phyloP scores from a whole-genome alignment of 441 rosid species.

The Adansonia gregorii region DNA sequence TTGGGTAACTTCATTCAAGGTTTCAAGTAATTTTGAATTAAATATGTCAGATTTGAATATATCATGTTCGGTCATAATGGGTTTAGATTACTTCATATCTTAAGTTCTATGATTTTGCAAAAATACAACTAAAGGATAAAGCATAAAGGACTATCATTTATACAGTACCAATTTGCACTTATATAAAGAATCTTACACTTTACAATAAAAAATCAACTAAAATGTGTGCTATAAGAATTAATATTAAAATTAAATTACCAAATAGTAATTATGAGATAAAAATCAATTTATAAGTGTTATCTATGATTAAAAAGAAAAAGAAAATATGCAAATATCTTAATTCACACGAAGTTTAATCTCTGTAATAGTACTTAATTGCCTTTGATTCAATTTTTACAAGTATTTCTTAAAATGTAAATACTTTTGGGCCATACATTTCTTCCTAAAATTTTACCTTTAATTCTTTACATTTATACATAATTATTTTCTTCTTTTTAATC shows the following conservation, averaged over 20 bases:
- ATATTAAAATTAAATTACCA: not conserved
- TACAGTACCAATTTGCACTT: not conserved
- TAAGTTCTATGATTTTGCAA: not conserved
- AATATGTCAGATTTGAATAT: not conserved
- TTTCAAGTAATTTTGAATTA: not conserved
- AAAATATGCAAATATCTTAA: conserved; percentile 1
- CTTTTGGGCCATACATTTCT: not conserved
- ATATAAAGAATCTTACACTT: not conserved
- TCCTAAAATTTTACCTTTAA: not conserved
- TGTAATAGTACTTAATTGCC: not conserved
- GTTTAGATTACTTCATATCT: not conserved
- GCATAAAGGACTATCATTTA: conserved; percentile 6
- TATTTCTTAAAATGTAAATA: not conserved
- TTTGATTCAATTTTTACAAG: not conserved
- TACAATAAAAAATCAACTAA: not conserved
- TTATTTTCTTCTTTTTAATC: not conserved
- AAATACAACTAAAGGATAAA: not conserved
- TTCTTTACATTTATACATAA: not conserved
- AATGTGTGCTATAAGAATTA: not conserved
- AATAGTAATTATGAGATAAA: not conserved
- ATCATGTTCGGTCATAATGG: not conserved
- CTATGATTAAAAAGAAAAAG: not conserved
- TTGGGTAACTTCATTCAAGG: not conserved
- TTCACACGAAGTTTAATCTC: conserved; percentile 6
- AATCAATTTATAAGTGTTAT: not conserved